Percentiles rank a stretch among this genome's conserved stretches.
Conservation (phyloP, 441 rosid species). For the Geranium incanum region DNA sequence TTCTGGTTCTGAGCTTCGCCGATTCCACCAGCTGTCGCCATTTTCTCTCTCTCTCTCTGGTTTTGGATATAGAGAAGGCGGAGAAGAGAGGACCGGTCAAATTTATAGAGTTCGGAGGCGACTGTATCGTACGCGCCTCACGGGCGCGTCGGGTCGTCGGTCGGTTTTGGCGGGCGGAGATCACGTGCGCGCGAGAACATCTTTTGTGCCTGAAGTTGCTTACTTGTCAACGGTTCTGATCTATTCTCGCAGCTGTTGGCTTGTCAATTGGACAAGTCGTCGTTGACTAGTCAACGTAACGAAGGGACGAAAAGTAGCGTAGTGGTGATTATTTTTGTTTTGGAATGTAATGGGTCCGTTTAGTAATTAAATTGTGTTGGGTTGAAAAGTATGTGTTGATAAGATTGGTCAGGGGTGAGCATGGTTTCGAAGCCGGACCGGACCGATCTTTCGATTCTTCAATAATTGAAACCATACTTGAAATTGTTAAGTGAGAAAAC, state of each 20-base stretch:
- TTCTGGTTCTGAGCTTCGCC: conserved; percentile 1
- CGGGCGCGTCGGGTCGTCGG: not conserved
- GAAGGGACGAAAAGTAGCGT: not conserved
- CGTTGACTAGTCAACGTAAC: not conserved
- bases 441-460: no score
- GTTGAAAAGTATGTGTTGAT: no score
- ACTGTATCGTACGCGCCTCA: not conserved
- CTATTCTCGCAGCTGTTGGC: not conserved
- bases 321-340: not conserved
- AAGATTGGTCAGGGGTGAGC: no score
- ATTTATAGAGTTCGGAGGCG: not conserved
- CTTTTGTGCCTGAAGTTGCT: not conserved
- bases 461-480: no score
- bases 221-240: not conserved
- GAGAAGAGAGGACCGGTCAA: not conserved
- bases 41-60: not conserved
- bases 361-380: no score
- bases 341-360: not conserved
- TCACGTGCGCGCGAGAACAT: not conserved
- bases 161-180: not conserved
- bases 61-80: not conserved
- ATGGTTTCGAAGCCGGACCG: no score
- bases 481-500: no score
- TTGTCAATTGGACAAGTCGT: not conserved
- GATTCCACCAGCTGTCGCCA: not conserved